phyloP scores from a whole-genome alignment of 78 protist species.

The Mantamonas sphyraenae region DNA sequence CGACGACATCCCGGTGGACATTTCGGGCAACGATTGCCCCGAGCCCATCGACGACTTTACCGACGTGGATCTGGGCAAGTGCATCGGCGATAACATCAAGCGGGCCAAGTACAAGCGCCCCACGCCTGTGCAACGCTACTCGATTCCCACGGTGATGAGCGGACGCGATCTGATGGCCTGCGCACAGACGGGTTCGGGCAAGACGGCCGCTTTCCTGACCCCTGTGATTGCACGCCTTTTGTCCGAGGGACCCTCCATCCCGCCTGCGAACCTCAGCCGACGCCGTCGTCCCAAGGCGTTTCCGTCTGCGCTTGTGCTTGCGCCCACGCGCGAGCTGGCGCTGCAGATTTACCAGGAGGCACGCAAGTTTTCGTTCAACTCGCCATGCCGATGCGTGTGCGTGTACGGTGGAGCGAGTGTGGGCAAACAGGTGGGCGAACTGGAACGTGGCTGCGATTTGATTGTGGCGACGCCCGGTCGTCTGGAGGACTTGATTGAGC shows the following conservation, averaged over 20 bases:
- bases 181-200: constrained; percentile 98
- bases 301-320: constrained; percentile 83
- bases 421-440: constrained; percentile 72
- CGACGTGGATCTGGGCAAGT: constrained; percentile 1
- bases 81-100: constrained; percentile 39
- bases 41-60: constrained; percentile 12
- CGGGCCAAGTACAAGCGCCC: constrained; percentile 67
- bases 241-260: constrained; percentile 1
- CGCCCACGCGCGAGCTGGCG: constrained; percentile 98
- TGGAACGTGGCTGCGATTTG: constrained; percentile 91
- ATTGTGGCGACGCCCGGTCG: constrained; percentile 98
- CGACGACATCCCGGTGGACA: constrained; percentile 69
- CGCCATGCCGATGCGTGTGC: constrained; percentile 63
- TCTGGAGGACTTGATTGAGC: constrained; percentile 81
- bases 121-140: constrained; percentile 94
- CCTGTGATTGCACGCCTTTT: constrained; percentile 60
- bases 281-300: constrained; percentile 18
- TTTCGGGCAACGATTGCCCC: constrained; percentile 48
- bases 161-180: constrained; percentile 97
- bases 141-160: constrained; percentile 74
- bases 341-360: constrained; percentile 85
- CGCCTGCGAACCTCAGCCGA: background rate
- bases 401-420: constrained; percentile 97
- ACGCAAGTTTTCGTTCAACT: constrained; percentile 69
- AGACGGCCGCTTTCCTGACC: constrained; percentile 92